phyloP scores from a whole-genome alignment of 768 basidiomycete genomes.

The Leccinum olivaceopallidum region DNA sequence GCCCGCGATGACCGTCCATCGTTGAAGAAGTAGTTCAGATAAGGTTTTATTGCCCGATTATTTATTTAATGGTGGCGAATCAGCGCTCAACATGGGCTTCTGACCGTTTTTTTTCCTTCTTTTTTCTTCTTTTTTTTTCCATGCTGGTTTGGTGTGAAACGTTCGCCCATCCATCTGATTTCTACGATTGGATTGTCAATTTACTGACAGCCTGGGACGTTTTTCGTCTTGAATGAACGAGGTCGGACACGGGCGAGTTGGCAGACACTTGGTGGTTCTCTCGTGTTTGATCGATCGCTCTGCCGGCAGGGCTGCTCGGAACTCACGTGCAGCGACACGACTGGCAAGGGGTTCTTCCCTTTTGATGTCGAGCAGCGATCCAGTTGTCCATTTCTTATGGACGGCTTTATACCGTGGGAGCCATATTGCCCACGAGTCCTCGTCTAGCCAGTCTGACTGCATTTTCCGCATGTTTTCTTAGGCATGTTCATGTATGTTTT shows the following conservation, averaged over 20 bases:
- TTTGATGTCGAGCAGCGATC: background rate
- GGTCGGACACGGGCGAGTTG: conserved; percentile 1
- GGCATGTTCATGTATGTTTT: background rate
- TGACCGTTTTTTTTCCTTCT: conserved; percentile 8
- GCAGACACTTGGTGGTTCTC: conserved; percentile 1
- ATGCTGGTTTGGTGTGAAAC: conserved; percentile 13
- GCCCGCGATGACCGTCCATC: conserved; percentile 17
- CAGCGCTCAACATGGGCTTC: conserved; percentile 21
- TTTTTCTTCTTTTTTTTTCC: background rate
- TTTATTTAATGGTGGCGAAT: conserved; percentile 19
- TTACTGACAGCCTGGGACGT: conserved; percentile 3
- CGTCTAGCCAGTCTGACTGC: background rate
- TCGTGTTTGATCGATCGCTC: conserved; percentile 4
- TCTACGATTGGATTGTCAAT: conserved; percentile 14
- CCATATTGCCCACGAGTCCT: background rate
- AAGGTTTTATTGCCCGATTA: conserved; percentile 22
- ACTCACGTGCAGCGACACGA: background rate
- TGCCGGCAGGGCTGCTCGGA: background rate
- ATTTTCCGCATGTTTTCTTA: background rate
- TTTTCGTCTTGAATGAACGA: conserved; percentile 3
- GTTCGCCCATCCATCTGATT: background rate
- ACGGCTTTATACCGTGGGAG: background rate
- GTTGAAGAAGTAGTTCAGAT: conserved; percentile 15
- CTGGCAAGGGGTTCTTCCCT: background rate
- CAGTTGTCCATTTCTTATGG: background rate